phyloP scores from a whole-genome alignment of 495 filamentous ascomycete species.

The Chaetomium tenue region DNA sequence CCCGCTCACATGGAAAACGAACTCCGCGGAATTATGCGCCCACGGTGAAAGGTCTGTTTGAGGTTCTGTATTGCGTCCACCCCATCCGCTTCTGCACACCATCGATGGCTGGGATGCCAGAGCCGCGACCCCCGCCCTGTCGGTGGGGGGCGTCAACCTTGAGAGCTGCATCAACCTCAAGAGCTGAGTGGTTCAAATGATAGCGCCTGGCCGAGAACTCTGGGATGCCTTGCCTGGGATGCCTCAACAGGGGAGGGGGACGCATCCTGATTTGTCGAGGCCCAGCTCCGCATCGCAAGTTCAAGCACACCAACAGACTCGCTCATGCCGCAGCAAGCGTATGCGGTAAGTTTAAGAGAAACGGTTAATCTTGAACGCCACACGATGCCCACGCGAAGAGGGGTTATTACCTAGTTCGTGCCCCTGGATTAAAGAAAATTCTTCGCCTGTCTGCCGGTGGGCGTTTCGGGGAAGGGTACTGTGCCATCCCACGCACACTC shows the following conservation, averaged over 20 bases:
- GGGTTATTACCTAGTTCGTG: neutral
- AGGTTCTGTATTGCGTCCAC: neutral
- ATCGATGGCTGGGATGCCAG: neutral
- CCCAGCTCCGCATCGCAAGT: neutral
- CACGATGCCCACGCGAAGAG: neutral
- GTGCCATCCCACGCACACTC: neutral
- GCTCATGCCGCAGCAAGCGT: slow-evolving; percentile 6
- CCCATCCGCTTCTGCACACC: neutral
- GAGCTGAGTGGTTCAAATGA: neutral
- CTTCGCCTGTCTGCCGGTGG: slow-evolving; percentile 2
- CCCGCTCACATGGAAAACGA: slow-evolving; percentile 2
- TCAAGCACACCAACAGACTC: neutral
- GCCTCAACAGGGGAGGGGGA: neutral
- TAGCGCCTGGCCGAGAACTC: slow-evolving; percentile 4
- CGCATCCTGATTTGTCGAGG: slow-evolving; percentile 5
- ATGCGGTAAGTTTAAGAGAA: slow-evolving; percentile 15
- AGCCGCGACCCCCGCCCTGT: slow-evolving; percentile 2
- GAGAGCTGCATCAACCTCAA: neutral
- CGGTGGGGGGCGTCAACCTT: slow-evolving; percentile 5
- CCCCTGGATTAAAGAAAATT: slow-evolving; percentile 1
- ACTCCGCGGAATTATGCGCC: slow-evolving; percentile 11
- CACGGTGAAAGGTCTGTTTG: neutral
- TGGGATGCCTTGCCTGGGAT: neutral
- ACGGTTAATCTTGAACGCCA: slow-evolving; percentile 2
- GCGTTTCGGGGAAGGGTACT: slow-evolving; percentile 9